Evolutionary conservation across 1,139 yeast genomes (phyloP), one percentile per base, ranked within the genome.

Genomic region (Nakaseomyces sp.): DNA sequence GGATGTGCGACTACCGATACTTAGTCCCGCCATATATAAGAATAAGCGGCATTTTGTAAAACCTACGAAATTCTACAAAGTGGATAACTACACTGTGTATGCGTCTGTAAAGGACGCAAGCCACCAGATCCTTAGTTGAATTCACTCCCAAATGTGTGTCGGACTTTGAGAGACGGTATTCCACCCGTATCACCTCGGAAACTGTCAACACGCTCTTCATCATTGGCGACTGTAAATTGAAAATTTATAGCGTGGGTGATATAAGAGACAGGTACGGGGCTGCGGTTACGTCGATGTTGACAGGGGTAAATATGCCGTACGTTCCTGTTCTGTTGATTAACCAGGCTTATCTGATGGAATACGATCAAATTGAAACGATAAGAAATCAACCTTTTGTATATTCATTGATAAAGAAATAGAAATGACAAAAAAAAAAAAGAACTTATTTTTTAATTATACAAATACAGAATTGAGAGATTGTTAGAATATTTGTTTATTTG

Each of bases 101-200:
- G 58, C 54, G 19, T 44, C 53, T 12, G 48, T 43, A 15, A 42
- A 56, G 24, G 58, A 54, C 40, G 37, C 45, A 15, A 18, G 32
- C 5, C 45, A 45, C 24, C 47, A 44, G 29, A 44, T 53, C 39
- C 56, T 52, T 54, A 52, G 56, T 53, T 54, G 54, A 51, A 42
- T 54, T 54, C 42, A 49, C 57, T 12, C 50, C 55, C 24, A 24
- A 41, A 26, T 52, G 58, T 24, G 58, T 54, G 7, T 42, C 53
- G 4, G 41, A 49, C 15, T 54, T 53, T 40, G 58, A 54, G 33
- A 42, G 51, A 16, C 35, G 16, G 22, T 44, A 49, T 41, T 37
- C 40, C 9, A 42, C 46, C n/a, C 45, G 58, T 37, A 52, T 54
- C 10, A 54, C 58, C 2, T 35, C 46, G n/a, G 50, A 53, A 9